These are phyloP conservation scores for Zygoascus flipseniorum DNA, from an alignment of 805 yeast species.

Conservation along the genomic window DNA sequence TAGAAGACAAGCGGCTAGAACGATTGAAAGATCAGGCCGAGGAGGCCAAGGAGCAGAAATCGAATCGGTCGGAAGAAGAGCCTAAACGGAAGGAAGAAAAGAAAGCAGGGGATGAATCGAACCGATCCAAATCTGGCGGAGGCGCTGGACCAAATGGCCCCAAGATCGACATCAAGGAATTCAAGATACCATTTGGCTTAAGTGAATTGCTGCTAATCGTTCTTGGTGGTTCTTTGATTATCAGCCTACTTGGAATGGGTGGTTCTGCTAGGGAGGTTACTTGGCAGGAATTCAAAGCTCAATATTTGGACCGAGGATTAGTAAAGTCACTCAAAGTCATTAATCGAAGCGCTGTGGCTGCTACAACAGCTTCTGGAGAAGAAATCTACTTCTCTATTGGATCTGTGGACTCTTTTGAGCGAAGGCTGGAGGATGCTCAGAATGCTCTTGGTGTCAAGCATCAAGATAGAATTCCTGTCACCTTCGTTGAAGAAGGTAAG, in stretches of 20 bases:
- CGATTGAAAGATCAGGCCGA: neutral
- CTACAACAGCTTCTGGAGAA: slow-evolving; percentile 37
- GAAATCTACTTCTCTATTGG: slow-evolving; percentile 77
- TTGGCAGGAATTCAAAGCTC: slow-evolving; percentile 79
- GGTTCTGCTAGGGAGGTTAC: slow-evolving; percentile 33
- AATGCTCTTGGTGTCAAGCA: slow-evolving; percentile 59
- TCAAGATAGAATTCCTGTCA: slow-evolving; percentile 67
- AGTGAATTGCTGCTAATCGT: neutral
- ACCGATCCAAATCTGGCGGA: neutral
- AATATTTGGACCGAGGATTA: slow-evolving; percentile 66
- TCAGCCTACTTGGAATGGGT: slow-evolving; percentile 2
- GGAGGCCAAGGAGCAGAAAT: neutral
- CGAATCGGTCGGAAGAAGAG: neutral
- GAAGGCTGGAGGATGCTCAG: slow-evolving; percentile 67
- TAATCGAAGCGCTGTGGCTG: slow-evolving; percentile 38
- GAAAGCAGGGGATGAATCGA: neutral
- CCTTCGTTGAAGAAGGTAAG: slow-evolving; percentile 62
- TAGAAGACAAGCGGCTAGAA: neutral
- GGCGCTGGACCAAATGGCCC: neutral
- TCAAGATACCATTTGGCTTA: slow-evolving; percentile 6
- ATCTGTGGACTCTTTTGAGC: slow-evolving; percentile 76
- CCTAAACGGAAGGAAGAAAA: neutral
- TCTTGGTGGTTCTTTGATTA: slow-evolving; percentile 1
- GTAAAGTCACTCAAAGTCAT: slow-evolving; percentile 68
- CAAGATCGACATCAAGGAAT: neutral